Evolutionary conservation across 805 yeast species (phyloP), one percentile per base, ranked within the genome.

Genomic region (Teunomyces aglyptinius): DNA sequence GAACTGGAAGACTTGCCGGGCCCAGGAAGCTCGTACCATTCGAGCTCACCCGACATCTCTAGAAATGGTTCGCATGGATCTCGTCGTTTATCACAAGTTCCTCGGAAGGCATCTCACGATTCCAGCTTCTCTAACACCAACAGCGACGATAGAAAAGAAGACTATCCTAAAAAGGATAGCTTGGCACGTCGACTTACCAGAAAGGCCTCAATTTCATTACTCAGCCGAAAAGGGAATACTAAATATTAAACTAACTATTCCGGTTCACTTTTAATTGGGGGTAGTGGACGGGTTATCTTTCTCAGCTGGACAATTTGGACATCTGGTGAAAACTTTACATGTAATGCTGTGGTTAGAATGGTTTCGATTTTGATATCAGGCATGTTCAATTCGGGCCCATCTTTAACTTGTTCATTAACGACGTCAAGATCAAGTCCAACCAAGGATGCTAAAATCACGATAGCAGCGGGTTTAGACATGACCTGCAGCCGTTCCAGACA

Each of bases 401-500:
- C 79, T 1, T 77, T 76, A 4, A 86, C 75, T 18, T 70, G 68
- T 24, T 75, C 71, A 18, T 47, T 47, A 16, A 72, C 44, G 47
- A 73, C 59, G 16, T 80, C 77, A 8, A 83, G 48, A 20, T 71
- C 71, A 24, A 73, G 67, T 0, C 89, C 91, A 24, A 84, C 58
- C 4, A 94, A 71, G 12, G 72, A 59, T 12, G 84, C 82, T 12
- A 91, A 56, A 5, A 92, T 80, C 1, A 92, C 73, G 11, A 78
- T 66, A 0, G 96, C 89, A 0, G 94, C 98, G 10, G 86, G 85
- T 57, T 92, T 94, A 0, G 97, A 89, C 51, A 92, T 68, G 5
- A 94, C 98, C 45, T 85, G 68, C 58, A 85, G 82, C 53, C 78
- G 78, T 64, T 94, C 99, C 46, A 82, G 81, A 66, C 99, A 94